Base-by-base conservation (phyloP, 1,284 basidiomycete genomes). In the Microbotryomycetes sp. region DNA sequence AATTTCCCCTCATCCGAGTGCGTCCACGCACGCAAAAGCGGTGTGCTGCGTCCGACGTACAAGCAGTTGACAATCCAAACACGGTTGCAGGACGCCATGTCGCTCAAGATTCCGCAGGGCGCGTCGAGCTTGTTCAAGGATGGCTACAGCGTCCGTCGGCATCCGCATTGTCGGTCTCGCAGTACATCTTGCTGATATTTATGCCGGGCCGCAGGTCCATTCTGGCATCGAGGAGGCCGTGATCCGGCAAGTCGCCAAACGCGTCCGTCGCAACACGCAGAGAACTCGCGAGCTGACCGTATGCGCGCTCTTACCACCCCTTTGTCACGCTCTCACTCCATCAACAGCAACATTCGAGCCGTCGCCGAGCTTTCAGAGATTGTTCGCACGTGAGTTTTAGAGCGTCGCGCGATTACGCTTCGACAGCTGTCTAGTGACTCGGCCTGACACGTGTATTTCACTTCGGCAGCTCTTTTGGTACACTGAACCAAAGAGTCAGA, bases 341-440 rank as follows among this genome's bases (percentile, higher is more conserved):
- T 73, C 1, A 57, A 67, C 60, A 85, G 94, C 65, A 98, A 97
- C 79, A 97, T 97, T 71, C 87, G 92, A 74, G 94, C 96, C 11
- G 90, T 97, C 24, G 81, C 84, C 55, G 94, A 99, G 76, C 82
- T 99, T 54, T 91, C 91, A 47, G 88, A 97, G 78, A 88, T 97
- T 70, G 91, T 97, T 47, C 82, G 94, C 70, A 98, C 96, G 57
- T 66, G 26, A 55, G 62, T 57, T 2, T 9, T 3, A 16, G 15
- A 47, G 13, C 30, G 13, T n/a, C 21, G 35, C n/a, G n/a, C n/a
- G n/a, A 16, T 27, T 5, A 24, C n/a, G 18, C 45, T 28, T 30
- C 31, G 4, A 15, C 16, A 1, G 6, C 13, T n/a, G 4, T 31
- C 94, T 96, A 75, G 91, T 47, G 48, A 67, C 45, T 24, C 47